phyloP scores from a whole-genome alignment of 2,329 filamentous ascomycete species.

The Calonectria hawksworthii region DNA sequence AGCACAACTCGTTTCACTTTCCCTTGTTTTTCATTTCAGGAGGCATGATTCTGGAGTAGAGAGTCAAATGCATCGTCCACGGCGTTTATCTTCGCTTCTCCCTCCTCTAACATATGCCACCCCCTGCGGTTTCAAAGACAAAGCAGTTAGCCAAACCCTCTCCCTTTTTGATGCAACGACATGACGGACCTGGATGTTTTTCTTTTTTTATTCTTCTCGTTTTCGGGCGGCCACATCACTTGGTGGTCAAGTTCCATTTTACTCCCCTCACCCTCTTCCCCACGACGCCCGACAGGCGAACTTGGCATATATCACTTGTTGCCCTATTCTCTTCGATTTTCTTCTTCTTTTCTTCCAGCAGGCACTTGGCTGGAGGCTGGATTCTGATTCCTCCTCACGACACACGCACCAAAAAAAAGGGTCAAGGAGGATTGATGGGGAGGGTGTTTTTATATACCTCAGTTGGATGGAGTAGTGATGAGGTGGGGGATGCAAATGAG shows the following conservation, averaged over 20 bases:
- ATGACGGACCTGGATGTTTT: conserved; percentile 42
- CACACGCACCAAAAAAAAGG: conserved; percentile 30
- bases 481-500: conserved; percentile 32
- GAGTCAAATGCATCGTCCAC: conserved; percentile 55
- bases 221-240: neutral
- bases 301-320: neutral
- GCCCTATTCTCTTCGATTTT: conserved; percentile 27
- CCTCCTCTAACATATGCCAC: conserved; percentile 30
- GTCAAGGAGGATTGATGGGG: conserved; percentile 26
- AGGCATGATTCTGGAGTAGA: conserved; percentile 51
- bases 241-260: conserved; percentile 12
- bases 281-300: conserved; percentile 29
- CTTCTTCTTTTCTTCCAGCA: conserved; percentile 31
- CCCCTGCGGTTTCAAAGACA: conserved; percentile 32
- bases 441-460: conserved; percentile 46
- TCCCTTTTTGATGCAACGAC: conserved; percentile 37
- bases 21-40: conserved; percentile 40
- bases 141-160: conserved; percentile 32
- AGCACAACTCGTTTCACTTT: conserved; percentile 35
- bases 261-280: conserved; percentile 19
- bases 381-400: conserved; percentile 35
- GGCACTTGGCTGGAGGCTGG: conserved; percentile 26
- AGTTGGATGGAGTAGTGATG: conserved; percentile 46
- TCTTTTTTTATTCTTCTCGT: conserved; percentile 29
- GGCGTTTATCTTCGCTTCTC: conserved; percentile 51